phyloP scores from a whole-genome alignment of 768 basidiomycete species.

The Termitomyces sp. region DNA sequence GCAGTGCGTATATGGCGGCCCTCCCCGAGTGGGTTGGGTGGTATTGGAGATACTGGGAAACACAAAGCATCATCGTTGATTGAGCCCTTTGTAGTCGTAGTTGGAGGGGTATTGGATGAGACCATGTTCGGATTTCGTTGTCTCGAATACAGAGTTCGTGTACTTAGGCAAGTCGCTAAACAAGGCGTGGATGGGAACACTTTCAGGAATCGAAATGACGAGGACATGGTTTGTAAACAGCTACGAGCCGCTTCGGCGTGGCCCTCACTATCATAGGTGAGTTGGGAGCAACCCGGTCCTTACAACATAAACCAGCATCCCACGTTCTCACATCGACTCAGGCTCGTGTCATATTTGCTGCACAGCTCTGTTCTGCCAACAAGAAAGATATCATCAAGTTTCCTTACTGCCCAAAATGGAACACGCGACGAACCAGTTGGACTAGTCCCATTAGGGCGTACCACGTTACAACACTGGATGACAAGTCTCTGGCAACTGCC shows the following conservation, averaged over 20 bases:
- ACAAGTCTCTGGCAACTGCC: too few species aligned
- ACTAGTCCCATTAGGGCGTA: too few species aligned
- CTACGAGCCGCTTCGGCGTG: background rate
- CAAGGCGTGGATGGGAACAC: slow-evolving; percentile 4
- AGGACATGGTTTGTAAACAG: slow-evolving; percentile 7
- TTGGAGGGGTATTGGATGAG: background rate
- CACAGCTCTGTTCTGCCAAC: too few species aligned
- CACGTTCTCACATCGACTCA: background rate
- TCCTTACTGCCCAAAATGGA: too few species aligned
- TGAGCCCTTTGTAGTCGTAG: background rate
- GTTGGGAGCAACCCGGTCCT: background rate
- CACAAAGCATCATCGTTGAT: slow-evolving; percentile 1
- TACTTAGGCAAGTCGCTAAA: background rate
- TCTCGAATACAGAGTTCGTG: slow-evolving; percentile 4
- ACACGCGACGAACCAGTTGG: too few species aligned
- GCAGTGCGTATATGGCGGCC: slow-evolving; percentile 70
- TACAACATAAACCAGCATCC: background rate
- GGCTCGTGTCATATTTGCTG: background rate
- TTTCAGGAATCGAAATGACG: slow-evolving; percentile 7
- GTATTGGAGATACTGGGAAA: slow-evolving; percentile 53
- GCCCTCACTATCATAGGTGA: slow-evolving; percentile 3
- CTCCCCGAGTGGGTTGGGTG: slow-evolving; percentile 63
- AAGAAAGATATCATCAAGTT: too few species aligned
- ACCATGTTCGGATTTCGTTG: slow-evolving; percentile 11
- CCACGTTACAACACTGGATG: too few species aligned